Conservation (phyloP, 208 protist species). For the Crithidia fasciculata region DNA sequence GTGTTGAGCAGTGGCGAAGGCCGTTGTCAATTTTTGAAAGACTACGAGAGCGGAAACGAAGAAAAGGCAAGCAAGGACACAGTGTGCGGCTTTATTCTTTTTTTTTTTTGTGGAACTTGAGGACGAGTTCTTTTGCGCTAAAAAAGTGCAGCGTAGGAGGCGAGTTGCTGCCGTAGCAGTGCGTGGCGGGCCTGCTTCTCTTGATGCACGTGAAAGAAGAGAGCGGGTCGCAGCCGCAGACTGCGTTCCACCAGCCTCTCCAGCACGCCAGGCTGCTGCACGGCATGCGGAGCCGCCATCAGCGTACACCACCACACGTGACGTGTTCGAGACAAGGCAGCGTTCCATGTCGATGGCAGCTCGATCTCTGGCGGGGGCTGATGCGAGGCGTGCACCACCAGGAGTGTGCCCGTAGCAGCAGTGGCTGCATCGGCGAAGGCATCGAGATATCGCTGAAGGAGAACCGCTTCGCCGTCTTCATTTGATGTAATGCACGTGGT, state of each 20-base stretch:
- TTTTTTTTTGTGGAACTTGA: too few relatives aligned
- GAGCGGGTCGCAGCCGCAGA: background rate
- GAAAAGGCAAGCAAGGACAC: too few relatives aligned
- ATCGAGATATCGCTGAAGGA: slow-evolving; percentile 11
- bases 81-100: too few relatives aligned
- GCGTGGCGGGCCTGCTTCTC: slow-evolving; percentile 3
- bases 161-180: slow-evolving; percentile 11
- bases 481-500: slow-evolving; percentile 8
- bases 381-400: slow-evolving; percentile 6
- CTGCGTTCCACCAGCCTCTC: background rate
- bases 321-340: background rate
- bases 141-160: background rate
- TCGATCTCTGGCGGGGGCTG: slow-evolving; percentile 5
- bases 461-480: background rate
- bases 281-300: background rate
- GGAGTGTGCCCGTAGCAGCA: background rate
- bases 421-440: slow-evolving; percentile 8
- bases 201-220: slow-evolving; percentile 21
- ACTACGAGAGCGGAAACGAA: too few relatives aligned
- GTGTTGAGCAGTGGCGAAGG: too few relatives aligned
- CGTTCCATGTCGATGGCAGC: background rate
- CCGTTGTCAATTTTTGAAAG: too few relatives aligned
- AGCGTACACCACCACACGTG: slow-evolving; percentile 20
- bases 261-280: background rate
- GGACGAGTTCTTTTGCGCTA: too few relatives aligned